A percentile compares a stretch with the other conserved stretches of the same genome.
Evolutionary conservation across 1,284 basidiomycete genomes (phyloP).

Genomic region (Cryptococcus amylolentus): DNA sequence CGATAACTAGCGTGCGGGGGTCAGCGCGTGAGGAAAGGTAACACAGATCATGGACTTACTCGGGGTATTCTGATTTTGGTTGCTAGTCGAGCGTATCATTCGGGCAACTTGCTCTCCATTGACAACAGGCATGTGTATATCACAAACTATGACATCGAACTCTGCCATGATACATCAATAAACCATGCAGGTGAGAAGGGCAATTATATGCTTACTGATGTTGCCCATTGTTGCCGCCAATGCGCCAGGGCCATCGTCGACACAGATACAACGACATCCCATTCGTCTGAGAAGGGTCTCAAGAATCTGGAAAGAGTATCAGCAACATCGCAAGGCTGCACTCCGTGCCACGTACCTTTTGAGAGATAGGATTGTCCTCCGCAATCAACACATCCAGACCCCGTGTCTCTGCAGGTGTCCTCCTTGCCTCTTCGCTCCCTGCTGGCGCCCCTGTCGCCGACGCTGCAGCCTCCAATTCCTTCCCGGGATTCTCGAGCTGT

Average conservation of each 20-base stretch:
- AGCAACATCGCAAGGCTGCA: constrained; percentile 4
- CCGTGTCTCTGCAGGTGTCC: constrained; percentile 28
- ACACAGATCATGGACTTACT: constrained; percentile 29
- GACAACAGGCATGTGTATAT: constrained; percentile 49
- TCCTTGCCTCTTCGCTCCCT: no score
- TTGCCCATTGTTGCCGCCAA: constrained; percentile 95
- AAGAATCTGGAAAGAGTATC: constrained; percentile 58
- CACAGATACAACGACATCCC: constrained; percentile 89
- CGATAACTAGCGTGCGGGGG: constrained; percentile 46
- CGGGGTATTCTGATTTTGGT: constrained; percentile 49
- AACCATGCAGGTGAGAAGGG: background rate
- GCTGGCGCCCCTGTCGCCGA: background rate
- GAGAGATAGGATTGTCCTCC: constrained; percentile 95
- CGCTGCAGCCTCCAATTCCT: background rate
- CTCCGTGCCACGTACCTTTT: constrained; percentile 54
- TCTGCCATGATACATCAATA: constrained; percentile 23
- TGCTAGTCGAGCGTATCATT: constrained; percentile 50
- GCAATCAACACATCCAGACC: constrained; percentile 88
- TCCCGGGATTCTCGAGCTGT: constrained; percentile 11
- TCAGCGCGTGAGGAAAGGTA: background rate
- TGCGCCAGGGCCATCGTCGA: constrained; percentile 92
- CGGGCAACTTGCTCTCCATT: constrained; percentile 49
- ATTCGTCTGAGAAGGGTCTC: constrained; percentile 87
- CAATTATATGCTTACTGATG: constrained; percentile 64
- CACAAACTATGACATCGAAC: constrained; percentile 55